Base-by-base conservation (phyloP, 371 early-diverging fungal species). In the Capillidium heterosporum region DNA sequence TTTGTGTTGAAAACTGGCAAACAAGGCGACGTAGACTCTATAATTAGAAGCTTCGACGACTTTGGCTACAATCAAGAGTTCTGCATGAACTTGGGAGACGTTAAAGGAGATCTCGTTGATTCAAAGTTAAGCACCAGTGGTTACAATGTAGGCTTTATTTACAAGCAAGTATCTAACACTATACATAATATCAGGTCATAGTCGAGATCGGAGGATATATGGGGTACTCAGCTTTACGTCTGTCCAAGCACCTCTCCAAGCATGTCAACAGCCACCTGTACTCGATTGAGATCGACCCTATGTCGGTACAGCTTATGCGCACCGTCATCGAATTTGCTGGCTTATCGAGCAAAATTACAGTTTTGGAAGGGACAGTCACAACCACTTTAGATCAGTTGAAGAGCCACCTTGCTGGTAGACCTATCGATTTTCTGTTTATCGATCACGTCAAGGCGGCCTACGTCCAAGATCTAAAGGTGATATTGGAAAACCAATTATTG, bases 381-480 rank as follows among this genome's bases (percentile, higher is more conserved):
- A n/a, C 52, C n/a, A 57, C 15, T 1, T 52, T 31, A 24, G 42
- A 10, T n/a, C 2, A 19, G 1, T 48, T 63, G 24, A 43, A 28
- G 31, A 19, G 41, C 11, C 23, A 52, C 24, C 32, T 23, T 23
- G 39, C 32, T 5, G 39, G 57, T 13, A 15, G 31, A 15, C 53
- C 24, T 17, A 49, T 60, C 31, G 60, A 63, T 40, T 49, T 63
- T 15, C 41, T 56, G 27, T 61, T 64, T 57, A 61, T 64, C 40
- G 65, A 64, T 32, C 65, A 64, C 52, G 52, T 26, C 41, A 64
- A 64, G 40, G 15, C 13, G 13, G 13, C 27, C 15, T 64, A 64
- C 44, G 54, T 64, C 28, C 15, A 27, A 15, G 65, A 64, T 39
- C 57, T 61, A 23, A 26, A 52, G 21, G n/a, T 64, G 28, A 51